Percentiles rank a stretch among this genome's conserved stretches.
These are phyloP conservation scores for Skeletonema grethae DNA, from an alignment of 108 stramenopile species.

Conservation along the genomic window DNA sequence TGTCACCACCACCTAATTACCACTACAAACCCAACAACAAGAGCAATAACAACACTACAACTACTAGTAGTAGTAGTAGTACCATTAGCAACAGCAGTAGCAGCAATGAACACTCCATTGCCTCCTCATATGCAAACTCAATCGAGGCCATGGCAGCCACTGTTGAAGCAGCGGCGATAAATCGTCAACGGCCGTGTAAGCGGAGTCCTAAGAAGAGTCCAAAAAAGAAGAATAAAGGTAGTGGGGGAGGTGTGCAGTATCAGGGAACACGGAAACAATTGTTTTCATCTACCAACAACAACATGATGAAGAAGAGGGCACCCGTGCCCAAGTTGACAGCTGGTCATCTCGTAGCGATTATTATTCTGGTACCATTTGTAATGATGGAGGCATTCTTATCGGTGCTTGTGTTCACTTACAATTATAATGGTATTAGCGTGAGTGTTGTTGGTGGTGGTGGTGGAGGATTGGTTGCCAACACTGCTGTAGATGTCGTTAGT, in stretches of 20 bases:
- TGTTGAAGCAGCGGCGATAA: not conserved
- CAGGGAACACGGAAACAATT: not conserved
- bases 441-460: not conserved
- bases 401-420: constrained; percentile 2
- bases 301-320: not conserved
- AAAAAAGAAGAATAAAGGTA: not conserved
- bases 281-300: not conserved
- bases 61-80: too few relatives aligned
- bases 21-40: too few relatives aligned
- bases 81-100: not conserved
- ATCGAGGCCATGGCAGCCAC: not conserved
- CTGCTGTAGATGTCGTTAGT: too few relatives aligned
- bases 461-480: not conserved
- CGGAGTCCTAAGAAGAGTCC: not conserved
- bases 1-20: too few relatives aligned
- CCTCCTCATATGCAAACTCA: not conserved
- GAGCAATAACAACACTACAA: too few relatives aligned
- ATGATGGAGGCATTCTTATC: not conserved
- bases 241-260: not conserved
- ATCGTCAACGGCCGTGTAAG: not conserved
- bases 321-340: not conserved
- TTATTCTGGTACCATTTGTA: not conserved
- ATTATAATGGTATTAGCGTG: not conserved
- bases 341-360: not conserved
- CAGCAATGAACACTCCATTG: not conserved